Evolutionary conservation across 2,329 filamentous ascomycete genomes (phyloP).

Genomic region (Thielaviopsis ethacetica): DNA sequence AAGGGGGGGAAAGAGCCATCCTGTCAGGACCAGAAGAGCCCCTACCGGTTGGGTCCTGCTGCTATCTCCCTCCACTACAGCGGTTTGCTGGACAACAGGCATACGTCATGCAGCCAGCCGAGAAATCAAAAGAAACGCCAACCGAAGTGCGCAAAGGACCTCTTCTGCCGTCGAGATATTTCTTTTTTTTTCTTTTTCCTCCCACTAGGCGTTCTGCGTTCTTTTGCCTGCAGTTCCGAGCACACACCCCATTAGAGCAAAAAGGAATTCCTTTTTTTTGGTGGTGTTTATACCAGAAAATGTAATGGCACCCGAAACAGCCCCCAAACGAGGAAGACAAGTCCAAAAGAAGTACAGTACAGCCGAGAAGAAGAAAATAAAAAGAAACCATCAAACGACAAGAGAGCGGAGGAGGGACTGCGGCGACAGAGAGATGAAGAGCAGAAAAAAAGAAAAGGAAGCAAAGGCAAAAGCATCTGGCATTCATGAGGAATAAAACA

Average conservation of each 20-base stretch:
- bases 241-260: no score
- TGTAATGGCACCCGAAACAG: neutral
- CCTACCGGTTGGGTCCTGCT: no score
- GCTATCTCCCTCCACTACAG: neutral
- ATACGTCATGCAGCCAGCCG: neutral
- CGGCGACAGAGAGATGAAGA: neutral
- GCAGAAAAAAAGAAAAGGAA: neutral
- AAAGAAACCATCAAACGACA: no score
- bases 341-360: neutral
- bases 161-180: neutral
- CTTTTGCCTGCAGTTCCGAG: neutral
- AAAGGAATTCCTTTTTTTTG: neutral
- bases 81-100: neutral
- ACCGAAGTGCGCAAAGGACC: no score
- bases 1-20: no score
- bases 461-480: no score
- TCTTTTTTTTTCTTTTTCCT: neutral
- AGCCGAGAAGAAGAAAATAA: neutral
- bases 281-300: neutral
- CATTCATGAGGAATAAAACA: no score
- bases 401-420: neutral
- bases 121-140: neutral
- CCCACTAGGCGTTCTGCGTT: neutral
- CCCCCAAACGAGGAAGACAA: neutral
- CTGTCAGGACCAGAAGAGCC: no score